These are phyloP conservation scores for Scedosporium aurantiacum DNA, from an alignment of 2,329 filamentous ascomycete genomes.

Conservation along the genomic window DNA sequence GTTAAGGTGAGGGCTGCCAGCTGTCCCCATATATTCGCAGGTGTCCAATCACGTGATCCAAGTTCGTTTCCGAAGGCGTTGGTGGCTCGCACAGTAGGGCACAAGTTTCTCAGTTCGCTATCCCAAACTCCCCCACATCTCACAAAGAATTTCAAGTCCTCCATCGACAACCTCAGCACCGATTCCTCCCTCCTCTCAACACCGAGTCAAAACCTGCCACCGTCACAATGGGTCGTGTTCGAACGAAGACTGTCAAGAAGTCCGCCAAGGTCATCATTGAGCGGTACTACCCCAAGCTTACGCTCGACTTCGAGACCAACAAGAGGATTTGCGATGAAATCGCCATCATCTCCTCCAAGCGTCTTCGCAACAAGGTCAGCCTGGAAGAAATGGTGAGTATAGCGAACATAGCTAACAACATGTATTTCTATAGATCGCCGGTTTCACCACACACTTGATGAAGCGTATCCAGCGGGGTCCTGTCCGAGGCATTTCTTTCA, in stretches of 20 bases:
- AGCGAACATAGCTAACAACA: neutral
- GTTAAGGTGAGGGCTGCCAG: too few species aligned
- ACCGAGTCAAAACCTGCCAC: slow-evolving; percentile 24
- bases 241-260: slow-evolving; percentile 61
- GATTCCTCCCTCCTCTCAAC: neutral
- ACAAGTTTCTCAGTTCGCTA: neutral
- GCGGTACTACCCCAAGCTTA: slow-evolving; percentile 94
- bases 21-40: too few species aligned
- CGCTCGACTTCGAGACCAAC: slow-evolving; percentile 99
- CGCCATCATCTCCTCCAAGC: slow-evolving; percentile 97
- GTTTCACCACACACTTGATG: slow-evolving; percentile 98
- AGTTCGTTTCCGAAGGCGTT: too few species aligned
- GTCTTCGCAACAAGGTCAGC: slow-evolving; percentile 94
- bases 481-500: slow-evolving; percentile 99
- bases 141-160: slow-evolving; percentile 1
- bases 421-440: slow-evolving; percentile 59
- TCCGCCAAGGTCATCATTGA: slow-evolving; percentile 99
- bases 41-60: too few species aligned
- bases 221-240: slow-evolving; percentile 60
- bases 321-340: slow-evolving; percentile 99
- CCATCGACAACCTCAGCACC: neutral
- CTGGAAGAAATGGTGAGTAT: neutral
- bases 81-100: slow-evolving; percentile 3
- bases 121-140: neutral
- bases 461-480: slow-evolving; percentile 99